Base-by-base conservation (phyloP, 78 protist genomes). In the Chrysochromulina tobinii region DNA sequence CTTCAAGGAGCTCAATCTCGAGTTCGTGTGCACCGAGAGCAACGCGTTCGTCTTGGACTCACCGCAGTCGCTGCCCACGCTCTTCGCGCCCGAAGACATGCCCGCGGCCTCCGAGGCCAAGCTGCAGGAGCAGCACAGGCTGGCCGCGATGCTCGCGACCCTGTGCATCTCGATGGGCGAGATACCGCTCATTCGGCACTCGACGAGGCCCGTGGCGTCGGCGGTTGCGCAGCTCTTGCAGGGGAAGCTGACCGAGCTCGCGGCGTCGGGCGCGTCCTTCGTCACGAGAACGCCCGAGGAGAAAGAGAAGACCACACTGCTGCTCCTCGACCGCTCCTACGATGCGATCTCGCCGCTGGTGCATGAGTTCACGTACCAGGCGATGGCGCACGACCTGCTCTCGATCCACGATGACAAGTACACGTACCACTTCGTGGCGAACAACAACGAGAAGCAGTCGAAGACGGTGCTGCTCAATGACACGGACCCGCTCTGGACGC, bases 331-430 rank as follows among this genome's bases (percentile, higher is more conserved):
- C 92, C 92, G 98, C n/a, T 18, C 91, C 1, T 81, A 87, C 54
- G 98, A 97, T 79, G 93, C 94, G 59, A 38, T 96, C n/a, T 75
- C 97, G 7, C 98, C 98, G 67, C 72, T 97, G 14, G 87, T 97
- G 38, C 96, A 95, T 66, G 98, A 97, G 87, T 95, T 93, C 79
- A 93, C 97, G 72, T 97, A 97, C 92, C 97, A 97, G 59, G 97
- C 97, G 57, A 96, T 97, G 97, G 89, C 88, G 55, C 92, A 94
- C 81, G 98, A 95, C 89, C 38, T 95, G 38, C 92, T 96, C 27
- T 25, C 79, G 23, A 17, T 8, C n/a, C 72, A 66, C 72, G 23
- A 9, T 8, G 27, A 66, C 72, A 66, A 6, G 25, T 18, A 18
- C 68, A 72, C 64, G 50, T 96, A 91, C 92, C 4, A 59, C 27